phyloP scores from a whole-genome alignment of 257 asterid genomes.

The Nicotiana otophora region DNA sequence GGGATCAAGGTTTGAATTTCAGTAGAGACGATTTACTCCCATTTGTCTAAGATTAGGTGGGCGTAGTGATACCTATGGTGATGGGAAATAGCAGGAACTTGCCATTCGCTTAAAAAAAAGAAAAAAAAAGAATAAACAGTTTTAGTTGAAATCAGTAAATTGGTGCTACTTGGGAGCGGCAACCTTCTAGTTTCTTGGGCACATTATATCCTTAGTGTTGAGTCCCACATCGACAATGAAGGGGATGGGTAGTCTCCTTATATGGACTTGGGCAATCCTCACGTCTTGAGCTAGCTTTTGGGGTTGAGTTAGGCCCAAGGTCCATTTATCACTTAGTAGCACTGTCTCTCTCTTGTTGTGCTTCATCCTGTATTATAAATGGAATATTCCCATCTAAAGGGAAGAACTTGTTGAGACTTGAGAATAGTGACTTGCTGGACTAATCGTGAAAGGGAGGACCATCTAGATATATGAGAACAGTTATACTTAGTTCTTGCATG shows the following conservation, averaged over 20 bases:
- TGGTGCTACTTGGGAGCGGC: background rate
- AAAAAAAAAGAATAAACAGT: background rate
- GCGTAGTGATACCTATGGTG: background rate
- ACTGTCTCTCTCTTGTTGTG: background rate
- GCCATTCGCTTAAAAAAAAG: background rate
- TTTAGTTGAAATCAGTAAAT: background rate
- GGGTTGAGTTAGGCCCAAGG: no score
- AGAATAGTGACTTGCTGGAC: background rate
- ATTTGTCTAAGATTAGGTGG: background rate
- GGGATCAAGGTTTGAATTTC: background rate
- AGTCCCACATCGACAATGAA: no score
- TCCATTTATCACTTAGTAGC: background rate
- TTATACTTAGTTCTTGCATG: background rate
- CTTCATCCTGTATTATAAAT: background rate
- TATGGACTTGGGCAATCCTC: no score
- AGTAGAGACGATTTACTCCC: background rate
- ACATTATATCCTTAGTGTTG: no score
- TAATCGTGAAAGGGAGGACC: background rate
- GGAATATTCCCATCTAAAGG: background rate
- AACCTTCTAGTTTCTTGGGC: background rate
- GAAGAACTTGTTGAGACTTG: background rate
- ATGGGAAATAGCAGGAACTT: background rate
- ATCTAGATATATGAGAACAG: background rate
- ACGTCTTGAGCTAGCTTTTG: no score
- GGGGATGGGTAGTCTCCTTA: no score